phyloP scores from a whole-genome alignment of 2,329 filamentous ascomycete species.

The Emmonsiellopsis sp. region DNA sequence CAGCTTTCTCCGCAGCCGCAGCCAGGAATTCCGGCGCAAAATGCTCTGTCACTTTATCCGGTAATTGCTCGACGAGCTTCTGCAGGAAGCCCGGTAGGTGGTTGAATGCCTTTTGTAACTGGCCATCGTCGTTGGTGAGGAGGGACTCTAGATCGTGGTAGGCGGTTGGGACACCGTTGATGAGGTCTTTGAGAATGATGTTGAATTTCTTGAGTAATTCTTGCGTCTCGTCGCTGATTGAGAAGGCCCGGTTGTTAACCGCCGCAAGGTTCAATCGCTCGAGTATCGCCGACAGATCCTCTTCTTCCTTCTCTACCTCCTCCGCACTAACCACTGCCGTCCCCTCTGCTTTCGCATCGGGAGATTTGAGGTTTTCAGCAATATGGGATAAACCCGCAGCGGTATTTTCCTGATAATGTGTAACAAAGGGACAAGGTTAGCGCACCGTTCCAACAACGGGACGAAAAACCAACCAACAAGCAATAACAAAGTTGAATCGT shows the following conservation, averaged over 20 bases:
- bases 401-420: conserved; percentile 18
- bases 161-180: conserved; percentile 87
- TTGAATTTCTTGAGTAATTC: conserved; percentile 78
- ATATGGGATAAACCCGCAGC: conserved; percentile 21
- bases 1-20: conserved; percentile 60
- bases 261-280: conserved; percentile 76
- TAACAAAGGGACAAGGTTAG: neutral
- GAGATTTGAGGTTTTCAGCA: conserved; percentile 18
- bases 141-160: conserved; percentile 77
- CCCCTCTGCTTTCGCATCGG: conserved; percentile 23
- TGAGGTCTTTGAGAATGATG: conserved; percentile 79
- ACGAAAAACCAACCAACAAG: neutral
- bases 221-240: conserved; percentile 73
- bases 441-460: neutral
- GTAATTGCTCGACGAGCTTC: conserved; percentile 76
- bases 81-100: conserved; percentile 69
- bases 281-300: conserved; percentile 70
- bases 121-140: conserved; percentile 53
- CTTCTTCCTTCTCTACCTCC: conserved; percentile 50
- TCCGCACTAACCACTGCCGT: conserved; percentile 29
- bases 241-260: conserved; percentile 77
- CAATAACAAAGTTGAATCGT: conserved; percentile 1
- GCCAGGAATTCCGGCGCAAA: conserved; percentile 77
- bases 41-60: conserved; percentile 66
- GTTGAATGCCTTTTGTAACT: conserved; percentile 55